A percentile compares a stretch with the other conserved stretches of the same genome.
Evolutionary conservation across 108 stramenopile genomes (phyloP).

Genomic region (Skeletonema marinoi): DNA sequence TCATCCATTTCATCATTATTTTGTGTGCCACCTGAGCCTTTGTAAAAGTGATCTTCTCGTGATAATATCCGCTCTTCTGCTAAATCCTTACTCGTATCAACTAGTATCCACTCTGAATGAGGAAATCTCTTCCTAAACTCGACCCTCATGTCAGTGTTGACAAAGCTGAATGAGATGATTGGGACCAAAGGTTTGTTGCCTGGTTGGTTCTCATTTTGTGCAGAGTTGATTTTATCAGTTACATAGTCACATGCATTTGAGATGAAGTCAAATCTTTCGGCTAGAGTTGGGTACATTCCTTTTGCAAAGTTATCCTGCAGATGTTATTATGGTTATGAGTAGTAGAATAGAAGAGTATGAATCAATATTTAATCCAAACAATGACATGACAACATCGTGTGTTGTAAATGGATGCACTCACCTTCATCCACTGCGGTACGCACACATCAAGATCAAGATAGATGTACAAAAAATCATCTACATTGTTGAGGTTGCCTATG

Average conservation of each 20-base stretch:
- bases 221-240: conserved; percentile 18
- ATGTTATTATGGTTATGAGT: not conserved
- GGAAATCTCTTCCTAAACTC: conserved; percentile 58
- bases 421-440: conserved; percentile 69
- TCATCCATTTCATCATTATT: not conserved
- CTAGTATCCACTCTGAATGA: conserved; percentile 54
- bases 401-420: not conserved
- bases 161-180: conserved; percentile 68
- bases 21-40: conserved; percentile 13
- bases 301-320: conserved; percentile 64
- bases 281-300: conserved; percentile 66
- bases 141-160: conserved; percentile 65
- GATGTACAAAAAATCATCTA: conserved; percentile 21
- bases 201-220: too few relatives aligned
- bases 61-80: conserved; percentile 53
- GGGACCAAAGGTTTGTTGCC: not conserved
- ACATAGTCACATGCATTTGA: conserved; percentile 55
- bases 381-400: not conserved
- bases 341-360: too few relatives aligned
- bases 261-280: conserved; percentile 59
- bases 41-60: conserved; percentile 76
- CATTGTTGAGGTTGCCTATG: not conserved
- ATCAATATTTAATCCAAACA: not conserved
- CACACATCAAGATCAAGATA: conserved; percentile 68
- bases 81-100: conserved; percentile 56